phyloP scores from a whole-genome alignment of 805 yeast species.

The Starmerella tilneyi region DNA sequence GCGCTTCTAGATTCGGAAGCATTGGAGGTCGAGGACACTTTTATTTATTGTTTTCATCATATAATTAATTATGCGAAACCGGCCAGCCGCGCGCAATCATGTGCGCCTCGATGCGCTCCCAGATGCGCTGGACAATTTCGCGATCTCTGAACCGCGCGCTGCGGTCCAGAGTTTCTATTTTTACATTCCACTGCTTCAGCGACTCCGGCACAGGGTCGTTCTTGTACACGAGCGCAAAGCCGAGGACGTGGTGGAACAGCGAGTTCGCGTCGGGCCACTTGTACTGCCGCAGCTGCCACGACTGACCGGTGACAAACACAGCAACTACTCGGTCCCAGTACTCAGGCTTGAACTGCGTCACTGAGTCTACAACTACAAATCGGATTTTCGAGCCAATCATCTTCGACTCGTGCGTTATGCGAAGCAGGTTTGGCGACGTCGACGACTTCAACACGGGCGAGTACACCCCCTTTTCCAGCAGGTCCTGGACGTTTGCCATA shows the following conservation, averaged over 20 bases:
- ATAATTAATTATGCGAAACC: background rate
- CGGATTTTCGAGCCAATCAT: constrained; percentile 46
- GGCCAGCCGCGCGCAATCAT: constrained; percentile 57
- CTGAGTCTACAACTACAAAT: constrained; percentile 76
- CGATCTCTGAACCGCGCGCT: constrained; percentile 77
- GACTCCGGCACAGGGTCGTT: constrained; percentile 72
- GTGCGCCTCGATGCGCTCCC: constrained; percentile 73
- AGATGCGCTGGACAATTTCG: constrained; percentile 72
- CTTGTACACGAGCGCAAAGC: constrained; percentile 64
- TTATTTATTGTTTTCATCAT: background rate
- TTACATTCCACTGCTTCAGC: constrained; percentile 81
- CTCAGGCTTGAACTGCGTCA: constrained; percentile 84
- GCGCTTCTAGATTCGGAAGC: constrained; percentile 48
- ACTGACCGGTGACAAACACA: constrained; percentile 90
- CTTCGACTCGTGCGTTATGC: constrained; percentile 47
- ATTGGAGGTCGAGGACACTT: background rate
- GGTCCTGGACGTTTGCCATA: constrained; percentile 53
- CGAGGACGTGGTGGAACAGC: constrained; percentile 73
- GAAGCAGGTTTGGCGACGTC: constrained; percentile 35
- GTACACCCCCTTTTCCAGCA: constrained; percentile 61
- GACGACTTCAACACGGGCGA: constrained; percentile 40
- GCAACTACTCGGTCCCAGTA: constrained; percentile 97
- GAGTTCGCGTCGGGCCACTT: constrained; percentile 70
- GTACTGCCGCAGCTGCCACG: constrained; percentile 90
- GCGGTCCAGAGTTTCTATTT: constrained; percentile 65